Conservation (phyloP, 176 grass and related monocot genomes). For the Paspalum notatum region DNA sequence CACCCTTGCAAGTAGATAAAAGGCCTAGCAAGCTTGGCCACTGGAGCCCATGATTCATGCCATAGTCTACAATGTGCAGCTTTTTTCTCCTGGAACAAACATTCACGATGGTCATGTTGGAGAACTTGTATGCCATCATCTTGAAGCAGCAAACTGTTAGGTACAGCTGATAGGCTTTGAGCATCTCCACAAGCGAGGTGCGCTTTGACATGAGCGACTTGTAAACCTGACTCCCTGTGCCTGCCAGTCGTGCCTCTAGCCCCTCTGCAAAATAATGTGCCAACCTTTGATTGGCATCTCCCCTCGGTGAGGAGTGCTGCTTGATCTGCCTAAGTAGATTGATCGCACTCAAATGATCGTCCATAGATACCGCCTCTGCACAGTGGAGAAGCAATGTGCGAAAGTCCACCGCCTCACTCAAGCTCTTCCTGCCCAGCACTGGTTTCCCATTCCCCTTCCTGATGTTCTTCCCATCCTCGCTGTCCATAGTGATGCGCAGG, state of each 20-base stretch:
- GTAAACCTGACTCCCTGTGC: slow-evolving; percentile 9
- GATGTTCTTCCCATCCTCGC: not conserved
- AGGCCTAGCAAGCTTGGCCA: not conserved
- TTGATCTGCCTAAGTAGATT: not conserved
- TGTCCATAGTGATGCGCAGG: not conserved
- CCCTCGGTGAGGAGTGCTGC: not conserved
- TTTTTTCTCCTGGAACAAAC: not conserved
- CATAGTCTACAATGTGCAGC: not conserved
- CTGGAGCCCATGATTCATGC: not conserved
- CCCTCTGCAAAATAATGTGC: not conserved
- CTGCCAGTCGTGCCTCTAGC: not conserved
- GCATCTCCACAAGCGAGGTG: not conserved
- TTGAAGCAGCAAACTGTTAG: not conserved
- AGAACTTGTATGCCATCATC: not conserved
- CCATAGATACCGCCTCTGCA: not conserved
- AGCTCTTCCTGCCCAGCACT: not conserved
- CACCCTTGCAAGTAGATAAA: not conserved
- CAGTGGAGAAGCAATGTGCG: not conserved
- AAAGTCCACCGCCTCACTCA: not conserved
- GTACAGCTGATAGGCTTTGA: slow-evolving; percentile 5
- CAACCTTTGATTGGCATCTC: not conserved
- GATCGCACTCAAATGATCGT: not conserved
- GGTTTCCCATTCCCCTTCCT: not conserved
- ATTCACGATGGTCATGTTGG: not conserved
- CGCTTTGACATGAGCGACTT: not conserved